Evolutionary conservation across 129 eudicot species (phyloP), one percentile per base, ranked within the genome.

Genomic region (Flaveria linearis): DNA sequence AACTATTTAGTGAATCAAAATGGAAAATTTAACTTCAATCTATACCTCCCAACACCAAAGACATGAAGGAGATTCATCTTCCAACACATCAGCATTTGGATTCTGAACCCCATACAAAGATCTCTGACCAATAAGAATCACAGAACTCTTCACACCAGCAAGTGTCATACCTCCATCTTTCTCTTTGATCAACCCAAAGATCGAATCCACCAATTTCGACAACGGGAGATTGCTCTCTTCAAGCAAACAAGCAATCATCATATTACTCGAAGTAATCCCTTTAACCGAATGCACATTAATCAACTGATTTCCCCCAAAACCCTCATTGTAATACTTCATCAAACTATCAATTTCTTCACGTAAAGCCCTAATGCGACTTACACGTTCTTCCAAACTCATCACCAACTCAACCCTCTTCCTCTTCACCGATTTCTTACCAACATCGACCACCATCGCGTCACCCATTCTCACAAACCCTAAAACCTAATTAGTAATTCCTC

Each of bases 21-120:
- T 26, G 0, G 3, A 2, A 9, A 33, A 10, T 43, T 12, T 74
- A 36, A 36, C 41, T 0, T 36, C 41, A 36, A 36, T 36, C 41
- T 36, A 68, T 80, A 95, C 99, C 99, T 95, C 99, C 99, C 99
- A 91, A 22, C 96, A 91, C 99, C 99, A 91, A 60, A 91, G 96
- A 53, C 91, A 87, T 47, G 86, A 83, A 69, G 80, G 81, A 6
- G 88, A 43, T 42, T 95, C 99, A 67, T 95, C 99, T 82, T 95
- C 97, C 84, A 91, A 75, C 63, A 95, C 89, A 87, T 95, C 97
- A 26, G 88, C 94, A 83, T 91, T 91, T 0, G 80, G 76, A 45
- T 82, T 73, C 1, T 79, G 78, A 71, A 91, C 86, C 20, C 99
- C 97, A 51, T 91, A 91, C 49, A 56, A 76, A 28, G 73, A 58